Evolutionary conservation across 164 flowering plant genomes (phyloP).

Genomic region (Malania oleifera): DNA sequence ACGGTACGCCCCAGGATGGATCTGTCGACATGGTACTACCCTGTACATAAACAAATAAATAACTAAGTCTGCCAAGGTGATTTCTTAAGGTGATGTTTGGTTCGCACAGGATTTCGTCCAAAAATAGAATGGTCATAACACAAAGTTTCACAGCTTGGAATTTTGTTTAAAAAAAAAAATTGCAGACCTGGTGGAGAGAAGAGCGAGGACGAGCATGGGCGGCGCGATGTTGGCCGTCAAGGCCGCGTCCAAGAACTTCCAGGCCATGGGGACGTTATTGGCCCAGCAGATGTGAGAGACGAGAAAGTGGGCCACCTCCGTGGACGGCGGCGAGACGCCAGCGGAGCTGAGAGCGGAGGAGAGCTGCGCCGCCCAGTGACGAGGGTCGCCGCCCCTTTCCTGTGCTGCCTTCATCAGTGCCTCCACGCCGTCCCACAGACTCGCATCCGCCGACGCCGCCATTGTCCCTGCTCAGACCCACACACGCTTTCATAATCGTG

Average conservation of each 20-base stretch:
- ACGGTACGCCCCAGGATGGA: too few relatives aligned
- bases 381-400: conserved; percentile 40
- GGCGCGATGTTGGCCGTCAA: conserved; percentile 35
- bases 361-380: conserved; percentile 44
- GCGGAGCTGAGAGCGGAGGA: conserved; percentile 37
- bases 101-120: too few relatives aligned
- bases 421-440: conserved; percentile 37
- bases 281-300: conserved; percentile 57
- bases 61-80: too few relatives aligned
- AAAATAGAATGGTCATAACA: too few relatives aligned
- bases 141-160: too few relatives aligned
- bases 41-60: too few relatives aligned
- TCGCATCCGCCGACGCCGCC: conserved; percentile 12
- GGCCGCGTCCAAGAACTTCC: conserved; percentile 67
- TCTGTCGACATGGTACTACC: too few relatives aligned
- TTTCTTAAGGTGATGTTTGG: too few relatives aligned
- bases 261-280: conserved; percentile 46
- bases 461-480: too few relatives aligned
- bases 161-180: background rate
- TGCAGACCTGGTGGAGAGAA: conserved; percentile 51
- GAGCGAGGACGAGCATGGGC: conserved; percentile 52
- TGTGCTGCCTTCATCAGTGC: conserved; percentile 47
- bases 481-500: too few relatives aligned
- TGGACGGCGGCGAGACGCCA: conserved; percentile 45
- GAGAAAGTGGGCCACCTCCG: conserved; percentile 43